phyloP scores from a whole-genome alignment of 2,329 filamentous ascomycete genomes.

The Arachnopeziza araneosa region DNA sequence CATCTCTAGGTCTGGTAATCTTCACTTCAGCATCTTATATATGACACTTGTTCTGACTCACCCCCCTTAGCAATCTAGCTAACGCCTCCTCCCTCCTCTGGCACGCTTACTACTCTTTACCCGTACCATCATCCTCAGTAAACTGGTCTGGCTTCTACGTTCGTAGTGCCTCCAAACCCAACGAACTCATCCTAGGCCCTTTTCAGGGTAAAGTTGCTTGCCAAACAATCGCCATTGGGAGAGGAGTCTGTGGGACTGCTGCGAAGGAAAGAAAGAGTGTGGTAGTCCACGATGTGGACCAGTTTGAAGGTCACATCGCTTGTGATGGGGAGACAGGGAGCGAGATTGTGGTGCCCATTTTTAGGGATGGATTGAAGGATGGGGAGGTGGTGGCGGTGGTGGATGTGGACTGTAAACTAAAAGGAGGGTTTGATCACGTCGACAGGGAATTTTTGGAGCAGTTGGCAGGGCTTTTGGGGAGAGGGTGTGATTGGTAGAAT shows the following conservation, averaged over 20 bases:
- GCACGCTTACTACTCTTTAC: slow-evolving; percentile 72
- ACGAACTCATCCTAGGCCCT: slow-evolving; percentile 67
- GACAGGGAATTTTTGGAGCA: slow-evolving; percentile 62
- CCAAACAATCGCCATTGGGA: slow-evolving; percentile 67
- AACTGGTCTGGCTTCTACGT: slow-evolving; percentile 85
- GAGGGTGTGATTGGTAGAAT: slow-evolving; percentile 58
- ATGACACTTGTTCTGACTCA: slow-evolving; percentile 1
- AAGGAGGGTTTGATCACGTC: slow-evolving; percentile 62
- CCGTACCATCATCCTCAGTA: slow-evolving; percentile 57
- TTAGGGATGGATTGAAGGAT: background rate
- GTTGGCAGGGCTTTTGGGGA: slow-evolving; percentile 54
- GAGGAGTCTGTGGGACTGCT: slow-evolving; percentile 71
- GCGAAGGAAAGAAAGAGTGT: slow-evolving; percentile 57
- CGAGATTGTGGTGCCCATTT: slow-evolving; percentile 75
- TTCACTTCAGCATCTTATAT: slow-evolving; percentile 1
- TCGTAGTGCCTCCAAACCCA: slow-evolving; percentile 41
- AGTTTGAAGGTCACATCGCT: slow-evolving; percentile 75
- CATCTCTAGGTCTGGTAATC: slow-evolving; percentile 36
- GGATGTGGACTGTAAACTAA: slow-evolving; percentile 68
- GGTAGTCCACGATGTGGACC: slow-evolving; percentile 63
- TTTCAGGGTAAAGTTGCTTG: slow-evolving; percentile 79
- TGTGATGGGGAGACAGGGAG: slow-evolving; percentile 72
- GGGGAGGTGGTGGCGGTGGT: slow-evolving; percentile 64
- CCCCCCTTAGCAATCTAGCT: slow-evolving; percentile 61
- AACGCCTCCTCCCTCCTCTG: slow-evolving; percentile 72